Evolutionary conservation across 2,329 filamentous ascomycete genomes (phyloP), one percentile per base, ranked within the genome.

Genomic region (Aspergillus awamori): DNA sequence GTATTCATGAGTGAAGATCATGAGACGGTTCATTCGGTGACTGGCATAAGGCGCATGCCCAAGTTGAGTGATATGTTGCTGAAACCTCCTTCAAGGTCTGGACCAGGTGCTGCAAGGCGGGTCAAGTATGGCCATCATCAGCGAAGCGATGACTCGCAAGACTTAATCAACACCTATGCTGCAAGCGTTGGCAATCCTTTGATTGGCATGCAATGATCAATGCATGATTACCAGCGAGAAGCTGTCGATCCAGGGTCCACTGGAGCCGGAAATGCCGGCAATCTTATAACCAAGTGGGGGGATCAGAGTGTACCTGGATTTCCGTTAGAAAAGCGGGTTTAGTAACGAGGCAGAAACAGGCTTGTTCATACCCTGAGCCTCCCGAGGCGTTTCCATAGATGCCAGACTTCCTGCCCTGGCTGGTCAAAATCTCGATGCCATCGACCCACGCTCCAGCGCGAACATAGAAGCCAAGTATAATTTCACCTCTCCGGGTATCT

Each of bases 201-300:
- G n/a, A 24, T 33, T 33, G 43, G 20, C 15, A 47, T 22, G 36
- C 41, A 47, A 49, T 39, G 24, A 65, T 86, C 77, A 92, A 68
- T 87, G 84, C 52, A 87, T 87, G 69, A 93, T 90, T 70, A 98
- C 87, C 59, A 97, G 82, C 8, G 91, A 89, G 74, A 97, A 92
- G 4, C 91, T 90, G 74, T 97, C 92, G 22, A 97, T 80, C 92
- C 92, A 96, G 53, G 85, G 75, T 39, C 84, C 92, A 71, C 88
- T 91, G 55, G 90, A 91, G 59, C 95, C 95, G 10, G 91, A 90
- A 65, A 98, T 84, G 61, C 95, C 95, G 63, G 91, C 93, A 72
- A 98, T 89, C 66, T 84, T 91, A 79, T 95, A 97, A 53, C 94
- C 94, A 67, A 90, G 84, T 10, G 95, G 95, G 55, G 94, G 92